phyloP scores from a whole-genome alignment of 306 rosid species.

The Vigna trinervia region DNA sequence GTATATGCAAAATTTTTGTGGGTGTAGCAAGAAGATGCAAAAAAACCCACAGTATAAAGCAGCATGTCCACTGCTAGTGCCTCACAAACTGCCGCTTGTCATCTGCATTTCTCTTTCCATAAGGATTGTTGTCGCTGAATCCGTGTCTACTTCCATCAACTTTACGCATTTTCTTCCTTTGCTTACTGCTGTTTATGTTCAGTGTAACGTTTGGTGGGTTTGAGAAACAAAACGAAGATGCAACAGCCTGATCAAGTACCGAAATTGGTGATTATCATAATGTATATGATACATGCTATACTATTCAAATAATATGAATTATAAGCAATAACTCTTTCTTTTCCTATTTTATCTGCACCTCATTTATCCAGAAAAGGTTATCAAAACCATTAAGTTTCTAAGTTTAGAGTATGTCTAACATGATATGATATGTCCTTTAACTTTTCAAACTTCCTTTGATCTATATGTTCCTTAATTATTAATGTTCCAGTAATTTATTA shows the following conservation, averaged over 20 bases:
- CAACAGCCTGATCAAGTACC: slow-evolving; percentile 70
- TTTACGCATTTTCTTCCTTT: slow-evolving; percentile 63
- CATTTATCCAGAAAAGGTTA: not conserved
- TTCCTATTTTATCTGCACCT: not conserved
- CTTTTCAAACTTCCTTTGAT: not conserved
- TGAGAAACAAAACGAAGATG: slow-evolving; percentile 80
- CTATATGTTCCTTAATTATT: not conserved
- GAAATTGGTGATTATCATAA: not conserved
- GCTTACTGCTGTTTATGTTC: slow-evolving; percentile 73
- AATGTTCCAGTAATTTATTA: slow-evolving; percentile 12
- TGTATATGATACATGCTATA: slow-evolving; percentile 7
- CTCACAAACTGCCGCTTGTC: slow-evolving; percentile 63
- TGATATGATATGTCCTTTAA: not conserved
- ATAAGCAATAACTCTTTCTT: not conserved
- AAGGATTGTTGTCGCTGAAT: slow-evolving; percentile 72
- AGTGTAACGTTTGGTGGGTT: slow-evolving; percentile 87
- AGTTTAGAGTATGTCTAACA: not conserved
- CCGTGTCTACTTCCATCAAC: slow-evolving; percentile 71
- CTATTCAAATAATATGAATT: not conserved
- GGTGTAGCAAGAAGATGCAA: not conserved
- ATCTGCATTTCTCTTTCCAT: slow-evolving; percentile 59
- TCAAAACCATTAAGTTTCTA: not conserved
- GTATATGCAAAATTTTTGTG: slow-evolving; percentile 48
- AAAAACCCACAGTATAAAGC: slow-evolving; percentile 15
- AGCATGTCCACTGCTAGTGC: slow-evolving; percentile 44